These are phyloP conservation scores for Hortiboletus rubellus DNA, from an alignment of 1,284 basidiomycete species.

Conservation along the genomic window DNA sequence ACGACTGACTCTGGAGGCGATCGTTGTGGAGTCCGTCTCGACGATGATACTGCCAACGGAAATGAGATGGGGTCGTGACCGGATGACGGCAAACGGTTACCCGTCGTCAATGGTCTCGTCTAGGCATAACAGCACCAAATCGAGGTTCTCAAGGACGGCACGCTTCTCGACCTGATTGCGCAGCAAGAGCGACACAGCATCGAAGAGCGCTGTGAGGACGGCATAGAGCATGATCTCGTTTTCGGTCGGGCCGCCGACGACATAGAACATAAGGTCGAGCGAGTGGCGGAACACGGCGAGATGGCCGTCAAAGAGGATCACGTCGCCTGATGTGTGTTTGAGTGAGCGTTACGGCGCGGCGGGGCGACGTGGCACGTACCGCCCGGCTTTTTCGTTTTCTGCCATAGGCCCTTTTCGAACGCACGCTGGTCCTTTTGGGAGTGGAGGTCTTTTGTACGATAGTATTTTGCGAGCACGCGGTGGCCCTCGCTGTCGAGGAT, in stretches of 20 bases:
- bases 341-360: constrained; percentile 1
- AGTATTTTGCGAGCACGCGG: constrained; percentile 96
- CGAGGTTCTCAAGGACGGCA: constrained; percentile 92
- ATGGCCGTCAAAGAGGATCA: constrained; percentile 90
- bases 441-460: constrained; percentile 71
- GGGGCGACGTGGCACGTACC: constrained; percentile 52
- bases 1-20: constrained; percentile 92
- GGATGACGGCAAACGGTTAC: constrained; percentile 50
- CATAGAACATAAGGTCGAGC: constrained; percentile 94
- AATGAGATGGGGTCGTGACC: constrained; percentile 7
- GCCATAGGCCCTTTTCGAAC: constrained; percentile 94
- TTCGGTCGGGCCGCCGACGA: constrained; percentile 85
- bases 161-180: constrained; percentile 95
- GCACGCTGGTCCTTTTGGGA: constrained; percentile 89
- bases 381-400: constrained; percentile 91
- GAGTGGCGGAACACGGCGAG: constrained; percentile 94
- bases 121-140: constrained; percentile 88
- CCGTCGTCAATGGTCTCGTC: constrained; percentile 99
- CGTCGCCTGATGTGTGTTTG: constrained; percentile 66
- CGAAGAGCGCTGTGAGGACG: constrained; percentile 82
- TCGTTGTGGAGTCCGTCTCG: constrained; percentile 94
- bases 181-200: constrained; percentile 84
- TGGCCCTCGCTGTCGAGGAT: constrained; percentile 94
- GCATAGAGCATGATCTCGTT: constrained; percentile 96
- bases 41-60: constrained; percentile 79